Evolutionary conservation across 495 filamentous ascomycete species (phyloP).

Genomic region (Choiromyces venosus): DNA sequence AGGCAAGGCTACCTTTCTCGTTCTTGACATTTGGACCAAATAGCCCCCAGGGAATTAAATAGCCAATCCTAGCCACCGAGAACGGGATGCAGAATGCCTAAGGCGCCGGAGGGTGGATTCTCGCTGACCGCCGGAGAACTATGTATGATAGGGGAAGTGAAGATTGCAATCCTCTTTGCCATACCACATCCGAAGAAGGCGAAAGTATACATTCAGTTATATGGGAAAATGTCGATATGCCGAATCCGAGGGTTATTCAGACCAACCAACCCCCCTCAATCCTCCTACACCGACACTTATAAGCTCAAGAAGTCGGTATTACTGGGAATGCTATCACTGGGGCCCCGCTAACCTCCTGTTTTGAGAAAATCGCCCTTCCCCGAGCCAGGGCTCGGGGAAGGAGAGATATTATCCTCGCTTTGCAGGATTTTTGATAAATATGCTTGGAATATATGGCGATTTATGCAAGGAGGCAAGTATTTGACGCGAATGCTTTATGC

Average conservation of each 20-base stretch:
- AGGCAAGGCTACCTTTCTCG: background rate
- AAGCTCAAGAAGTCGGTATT: background rate
- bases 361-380: background rate
- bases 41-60: background rate
- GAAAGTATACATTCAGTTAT: background rate
- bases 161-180: background rate
- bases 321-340: background rate
- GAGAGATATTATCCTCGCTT: background rate
- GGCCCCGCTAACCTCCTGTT: background rate
- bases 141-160: background rate
- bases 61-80: background rate
- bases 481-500: background rate
- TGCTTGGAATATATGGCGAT: background rate
- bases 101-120: background rate
- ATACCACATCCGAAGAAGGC: background rate
- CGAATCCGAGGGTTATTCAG: background rate
- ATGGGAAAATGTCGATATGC: background rate
- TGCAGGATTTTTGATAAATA: background rate
- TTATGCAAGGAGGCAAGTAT: background rate
- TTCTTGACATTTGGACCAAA: background rate
- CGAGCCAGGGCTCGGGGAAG: background rate
- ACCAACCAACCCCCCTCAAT: background rate
- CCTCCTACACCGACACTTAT: background rate
- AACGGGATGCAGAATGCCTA: background rate
- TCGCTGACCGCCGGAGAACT: background rate